phyloP scores from a whole-genome alignment of 2,329 filamentous ascomycete species.

The Sordariomycetes sp. region DNA sequence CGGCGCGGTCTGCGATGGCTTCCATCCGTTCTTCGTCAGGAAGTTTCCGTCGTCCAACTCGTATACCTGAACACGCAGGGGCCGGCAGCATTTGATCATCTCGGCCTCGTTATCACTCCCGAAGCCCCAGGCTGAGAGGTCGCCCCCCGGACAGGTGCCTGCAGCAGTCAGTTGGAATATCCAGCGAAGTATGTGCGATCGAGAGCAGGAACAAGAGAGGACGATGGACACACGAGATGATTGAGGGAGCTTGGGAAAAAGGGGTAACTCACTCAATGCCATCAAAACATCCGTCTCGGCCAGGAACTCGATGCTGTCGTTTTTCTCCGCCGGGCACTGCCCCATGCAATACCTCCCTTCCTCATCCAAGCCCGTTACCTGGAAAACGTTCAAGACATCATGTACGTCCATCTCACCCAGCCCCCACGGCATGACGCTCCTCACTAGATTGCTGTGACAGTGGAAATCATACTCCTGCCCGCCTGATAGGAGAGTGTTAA shows the following conservation, averaged over 20 bases:
- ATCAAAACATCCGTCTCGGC: conserved; percentile 68
- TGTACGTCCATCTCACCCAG: conserved; percentile 68
- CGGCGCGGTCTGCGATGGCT: conserved; percentile 43
- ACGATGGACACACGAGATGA: too few relatives aligned
- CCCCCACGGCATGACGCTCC: conserved; percentile 61
- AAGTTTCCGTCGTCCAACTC: conserved; percentile 44
- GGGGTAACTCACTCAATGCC: conserved; percentile 37
- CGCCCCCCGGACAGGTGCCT: conserved; percentile 71
- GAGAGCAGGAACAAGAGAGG: too few relatives aligned
- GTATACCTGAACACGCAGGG: conserved; percentile 67
- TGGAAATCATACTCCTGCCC: conserved; percentile 69
- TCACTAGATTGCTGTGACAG: conserved; percentile 73
- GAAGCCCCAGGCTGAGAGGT: conserved; percentile 76
- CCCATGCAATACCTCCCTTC: conserved; percentile 71
- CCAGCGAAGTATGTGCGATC: conserved; percentile 17
- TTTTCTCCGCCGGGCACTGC: conserved; percentile 43
- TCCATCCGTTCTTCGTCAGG: conserved; percentile 50
- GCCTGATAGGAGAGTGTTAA: conserved; percentile 65
- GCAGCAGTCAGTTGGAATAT: conserved; percentile 13
- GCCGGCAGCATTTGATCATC: conserved; percentile 62
- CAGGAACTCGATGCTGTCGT: conserved; percentile 65
- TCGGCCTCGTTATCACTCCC: conserved; percentile 57
- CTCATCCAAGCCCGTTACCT: conserved; percentile 69
- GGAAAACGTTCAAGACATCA: conserved; percentile 80
- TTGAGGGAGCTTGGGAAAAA: too few relatives aligned